phyloP scores from a whole-genome alignment of 345 rosid species.

The Carallia brachiata region DNA sequence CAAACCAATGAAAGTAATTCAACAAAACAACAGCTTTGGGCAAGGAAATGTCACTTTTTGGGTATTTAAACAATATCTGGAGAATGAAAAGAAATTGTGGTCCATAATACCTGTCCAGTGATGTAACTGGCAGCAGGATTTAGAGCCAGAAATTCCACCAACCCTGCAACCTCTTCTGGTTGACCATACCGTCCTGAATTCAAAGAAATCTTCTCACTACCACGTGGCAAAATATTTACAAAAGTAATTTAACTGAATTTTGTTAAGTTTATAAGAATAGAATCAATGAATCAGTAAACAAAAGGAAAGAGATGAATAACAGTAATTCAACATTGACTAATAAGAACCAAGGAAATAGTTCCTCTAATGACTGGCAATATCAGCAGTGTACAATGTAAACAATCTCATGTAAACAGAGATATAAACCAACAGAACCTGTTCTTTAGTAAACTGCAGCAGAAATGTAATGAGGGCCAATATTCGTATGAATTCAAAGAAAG shows the following conservation, averaged over 20 bases:
- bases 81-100: constrained; percentile 4
- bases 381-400: no score
- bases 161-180: constrained; percentile 98
- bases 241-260: not conserved
- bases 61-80: not conserved
- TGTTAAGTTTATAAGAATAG: not conserved
- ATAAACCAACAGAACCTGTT: no score
- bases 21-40: not conserved
- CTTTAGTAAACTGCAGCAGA: no score
- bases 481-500: no score
- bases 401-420: no score
- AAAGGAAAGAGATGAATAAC: not conserved
- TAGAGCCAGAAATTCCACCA: constrained; percentile 92
- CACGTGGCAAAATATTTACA: not conserved
- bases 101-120: constrained; percentile 74
- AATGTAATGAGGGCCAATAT: no score
- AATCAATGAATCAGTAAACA: not conserved
- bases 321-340: not conserved
- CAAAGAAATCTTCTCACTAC: constrained; percentile 6
- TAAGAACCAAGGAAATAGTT: not conserved
- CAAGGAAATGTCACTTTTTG: not conserved
- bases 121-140: constrained; percentile 87
- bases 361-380: not conserved
- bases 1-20: not conserved
- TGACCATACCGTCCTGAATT: constrained; percentile 88